Conservation (phyloP, 2,329 filamentous ascomycete genomes). For the Colletotrichum destructivum region DNA sequence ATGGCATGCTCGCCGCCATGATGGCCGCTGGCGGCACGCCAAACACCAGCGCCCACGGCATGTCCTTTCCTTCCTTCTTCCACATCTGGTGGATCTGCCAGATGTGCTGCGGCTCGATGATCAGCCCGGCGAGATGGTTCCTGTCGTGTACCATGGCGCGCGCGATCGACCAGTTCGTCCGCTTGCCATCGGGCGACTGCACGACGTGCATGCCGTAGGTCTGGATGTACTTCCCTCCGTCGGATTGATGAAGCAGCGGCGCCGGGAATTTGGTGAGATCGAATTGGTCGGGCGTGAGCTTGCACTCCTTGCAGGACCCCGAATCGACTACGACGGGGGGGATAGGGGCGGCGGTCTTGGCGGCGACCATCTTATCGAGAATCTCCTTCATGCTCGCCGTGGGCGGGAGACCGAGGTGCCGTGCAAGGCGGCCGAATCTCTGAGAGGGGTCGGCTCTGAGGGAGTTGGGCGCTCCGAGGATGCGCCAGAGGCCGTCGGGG, state of each 20-base stretch:
- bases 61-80: conserved; percentile 60
- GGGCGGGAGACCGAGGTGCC: conserved; percentile 58
- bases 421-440: conserved; percentile 58
- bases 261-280: conserved; percentile 59
- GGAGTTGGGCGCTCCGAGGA: conserved; percentile 57
- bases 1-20: conserved; percentile 63
- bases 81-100: conserved; percentile 62
- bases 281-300: conserved; percentile 55
- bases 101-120: conserved; percentile 63
- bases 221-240: conserved; percentile 66
- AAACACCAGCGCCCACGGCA: conserved; percentile 63
- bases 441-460: conserved; percentile 39
- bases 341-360: conserved; percentile 51
- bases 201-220: conserved; percentile 66
- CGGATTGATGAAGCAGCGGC: conserved; percentile 59
- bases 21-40: conserved; percentile 65
- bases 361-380: conserved; percentile 58
- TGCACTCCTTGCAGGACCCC: conserved; percentile 61
- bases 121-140: conserved; percentile 57
- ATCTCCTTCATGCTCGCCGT: conserved; percentile 56
- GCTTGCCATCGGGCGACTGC: conserved; percentile 59
- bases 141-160: conserved; percentile 63
- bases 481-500: conserved; percentile 62
- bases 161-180: conserved; percentile 64
- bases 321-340: conserved; percentile 51